Percentiles rank a stretch among this genome's conserved stretches.
phyloP scores from a whole-genome alignment of 2,329 filamentous ascomycete genomes.

The Fusarium sacchari region DNA sequence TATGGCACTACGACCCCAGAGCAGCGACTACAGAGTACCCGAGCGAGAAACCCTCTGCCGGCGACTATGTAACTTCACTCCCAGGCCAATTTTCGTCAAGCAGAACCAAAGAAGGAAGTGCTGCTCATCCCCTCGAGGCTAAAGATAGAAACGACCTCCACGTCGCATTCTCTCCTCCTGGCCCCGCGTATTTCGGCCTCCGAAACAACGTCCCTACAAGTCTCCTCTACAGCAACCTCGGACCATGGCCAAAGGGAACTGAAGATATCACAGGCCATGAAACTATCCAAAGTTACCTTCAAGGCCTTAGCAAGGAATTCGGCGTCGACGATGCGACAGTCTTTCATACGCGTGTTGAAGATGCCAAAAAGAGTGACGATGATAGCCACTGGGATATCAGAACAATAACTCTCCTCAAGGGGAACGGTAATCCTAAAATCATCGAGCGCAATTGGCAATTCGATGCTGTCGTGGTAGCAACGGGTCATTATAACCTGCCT shows the following conservation, averaged over 20 bases:
- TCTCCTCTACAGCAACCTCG: constrained; percentile 55
- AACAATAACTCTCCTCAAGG: constrained; percentile 55
- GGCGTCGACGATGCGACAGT: constrained; percentile 61
- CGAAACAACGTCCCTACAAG: constrained; percentile 81
- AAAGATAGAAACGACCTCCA: neutral
- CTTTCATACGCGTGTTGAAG: constrained; percentile 70
- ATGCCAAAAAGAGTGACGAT: constrained; percentile 55
- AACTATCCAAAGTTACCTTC: constrained; percentile 68
- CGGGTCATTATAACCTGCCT: constrained; percentile 73
- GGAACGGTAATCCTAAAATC: constrained; percentile 36
- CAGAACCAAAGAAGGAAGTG: accelerated
- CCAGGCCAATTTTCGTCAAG: constrained; percentile 12
- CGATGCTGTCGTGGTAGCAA: constrained; percentile 73
- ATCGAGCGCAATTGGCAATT: constrained; percentile 55
- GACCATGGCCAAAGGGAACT: constrained; percentile 67
- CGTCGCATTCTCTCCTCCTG: constrained; percentile 40
- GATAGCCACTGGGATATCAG: constrained; percentile 60
- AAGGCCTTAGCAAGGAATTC: constrained; percentile 62
- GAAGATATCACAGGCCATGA: constrained; percentile 67
- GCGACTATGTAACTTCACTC: constrained; percentile 39
- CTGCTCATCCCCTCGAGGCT: neutral
- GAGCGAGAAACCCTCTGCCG: constrained; percentile 41
- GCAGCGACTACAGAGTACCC: constrained; percentile 47
- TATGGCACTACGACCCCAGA: constrained; percentile 52
- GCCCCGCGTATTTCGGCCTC: constrained; percentile 66